phyloP scores from a whole-genome alignment of 2,329 filamentous ascomycete genomes.

The Samsoniella hepiali region DNA sequence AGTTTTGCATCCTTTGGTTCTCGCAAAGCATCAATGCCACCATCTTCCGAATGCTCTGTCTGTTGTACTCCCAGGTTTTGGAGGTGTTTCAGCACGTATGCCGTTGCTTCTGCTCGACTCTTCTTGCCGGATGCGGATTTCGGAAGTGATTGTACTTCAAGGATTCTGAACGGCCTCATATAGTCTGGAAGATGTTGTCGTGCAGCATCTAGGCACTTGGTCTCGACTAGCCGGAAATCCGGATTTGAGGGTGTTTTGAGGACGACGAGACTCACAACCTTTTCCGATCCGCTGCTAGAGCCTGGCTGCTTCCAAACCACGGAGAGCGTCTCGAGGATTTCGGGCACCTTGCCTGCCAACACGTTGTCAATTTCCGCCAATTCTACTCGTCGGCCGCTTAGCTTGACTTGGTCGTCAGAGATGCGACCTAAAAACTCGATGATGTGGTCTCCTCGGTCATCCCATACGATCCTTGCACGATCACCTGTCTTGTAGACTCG shows the following conservation, averaged over 20 bases:
- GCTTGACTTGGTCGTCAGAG: slow-evolving; percentile 68
- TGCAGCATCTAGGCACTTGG: too few species aligned
- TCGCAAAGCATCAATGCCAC: too few species aligned
- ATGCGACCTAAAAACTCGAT: slow-evolving; percentile 58
- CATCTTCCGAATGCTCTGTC: too few species aligned
- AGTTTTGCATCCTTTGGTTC: slow-evolving; percentile 6
- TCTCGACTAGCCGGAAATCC: too few species aligned
- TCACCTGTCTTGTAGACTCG: slow-evolving; percentile 74
- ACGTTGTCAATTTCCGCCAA: slow-evolving; percentile 63
- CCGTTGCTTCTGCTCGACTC: slow-evolving; percentile 42
- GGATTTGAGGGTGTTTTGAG: slow-evolving; percentile 38
- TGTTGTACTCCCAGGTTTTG: too few species aligned
- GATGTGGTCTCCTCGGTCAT: slow-evolving; percentile 57
- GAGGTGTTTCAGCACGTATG: neutral
- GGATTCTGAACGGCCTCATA: slow-evolving; percentile 57
- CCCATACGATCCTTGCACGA: slow-evolving; percentile 66
- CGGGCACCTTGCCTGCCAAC: slow-evolving; percentile 9
- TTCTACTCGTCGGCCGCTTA: slow-evolving; percentile 71
- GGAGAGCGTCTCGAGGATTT: slow-evolving; percentile 21
- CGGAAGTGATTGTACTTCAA: slow-evolving; percentile 49
- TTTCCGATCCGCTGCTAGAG: slow-evolving; percentile 19
- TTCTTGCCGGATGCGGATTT: slow-evolving; percentile 60
- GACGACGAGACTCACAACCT: slow-evolving; percentile 49
- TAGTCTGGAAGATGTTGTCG: slow-evolving; percentile 49
- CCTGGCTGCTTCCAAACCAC: slow-evolving; percentile 18